Base-by-base conservation (phyloP, 2,329 filamentous ascomycete genomes). In the Phoma sp. region DNA sequence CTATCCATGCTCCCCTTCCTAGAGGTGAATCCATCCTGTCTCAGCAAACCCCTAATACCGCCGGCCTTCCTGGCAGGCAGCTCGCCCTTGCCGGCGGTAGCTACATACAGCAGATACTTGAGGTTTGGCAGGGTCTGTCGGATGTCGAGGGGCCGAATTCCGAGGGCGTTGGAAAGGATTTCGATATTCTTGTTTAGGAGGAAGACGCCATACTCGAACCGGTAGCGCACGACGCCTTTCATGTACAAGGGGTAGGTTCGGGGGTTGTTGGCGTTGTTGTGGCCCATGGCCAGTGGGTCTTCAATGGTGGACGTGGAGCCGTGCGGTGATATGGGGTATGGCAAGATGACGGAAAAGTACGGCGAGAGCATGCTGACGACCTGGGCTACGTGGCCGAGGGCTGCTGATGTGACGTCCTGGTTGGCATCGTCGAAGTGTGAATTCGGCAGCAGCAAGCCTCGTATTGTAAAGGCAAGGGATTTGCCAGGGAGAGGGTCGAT, bases 121-220 rank as follows among this genome's bases (percentile, higher is more conserved):
- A 99, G 80, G 69, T 99, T 99, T 1, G 93, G 92, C 6, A 98
- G 78, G 0, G 93, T 96, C 64, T 98, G 92, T 4, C 95, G 85
- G 15, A 97, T 92, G 68, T 99, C 95, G 59, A 97, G 83, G 1
- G 96, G 87, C 39, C 88, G 87, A 11, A 97, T 79, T 0, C 89
- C 89, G 61, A 92, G 87, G 1, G 79, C 77, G 55, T 81, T 83
- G 17, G 76, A 76, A 10, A 89, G 71, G 40, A 87, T 80, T 64
- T 98, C 93, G 50, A 99, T 93, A 69, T 98, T 81, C 76, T 98
- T 97, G 78, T 98, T 98, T 12, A 99, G 83, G n/a, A 98, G 79
- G 67, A 98, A 99, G 71, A 96, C 95, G 10, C 83, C 95, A 73
- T 98, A 99, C 66, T 98, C 93, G 74, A 98, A 98, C 2, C 93